phyloP scores from a whole-genome alignment of 352 stramenopile species.

The Globisporangium parvum region DNA sequence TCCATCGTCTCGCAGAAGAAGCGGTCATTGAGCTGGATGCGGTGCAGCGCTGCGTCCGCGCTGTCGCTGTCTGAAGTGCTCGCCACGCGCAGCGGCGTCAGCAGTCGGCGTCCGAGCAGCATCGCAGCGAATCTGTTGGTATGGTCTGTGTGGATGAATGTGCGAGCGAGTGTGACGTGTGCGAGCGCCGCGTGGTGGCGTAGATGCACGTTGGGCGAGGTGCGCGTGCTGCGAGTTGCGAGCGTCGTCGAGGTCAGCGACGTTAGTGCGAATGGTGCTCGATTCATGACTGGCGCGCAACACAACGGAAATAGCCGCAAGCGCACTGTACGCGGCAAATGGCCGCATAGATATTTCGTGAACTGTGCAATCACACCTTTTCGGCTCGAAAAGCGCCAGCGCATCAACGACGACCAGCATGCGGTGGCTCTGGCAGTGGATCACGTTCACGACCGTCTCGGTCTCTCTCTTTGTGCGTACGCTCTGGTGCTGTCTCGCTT shows the following conservation, averaged over 20 bases:
- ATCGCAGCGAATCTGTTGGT: slow-evolving; percentile 13
- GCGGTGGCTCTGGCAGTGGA: slow-evolving; percentile 27
- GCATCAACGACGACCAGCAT: slow-evolving; percentile 7
- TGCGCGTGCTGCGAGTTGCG: too few relatives aligned
- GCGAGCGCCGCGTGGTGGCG: not conserved
- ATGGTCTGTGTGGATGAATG: not conserved
- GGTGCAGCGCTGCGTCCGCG: slow-evolving; percentile 16
- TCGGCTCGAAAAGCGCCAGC: not conserved
- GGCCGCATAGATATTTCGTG: not conserved
- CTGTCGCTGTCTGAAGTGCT: not conserved
- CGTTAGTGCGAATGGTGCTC: too few relatives aligned
- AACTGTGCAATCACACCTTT: not conserved
- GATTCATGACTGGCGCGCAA: too few relatives aligned
- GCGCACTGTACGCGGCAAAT: too few relatives aligned
- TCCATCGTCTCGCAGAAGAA: slow-evolving; percentile 80
- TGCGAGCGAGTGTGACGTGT: not conserved
- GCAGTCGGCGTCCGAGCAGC: slow-evolving; percentile 47
- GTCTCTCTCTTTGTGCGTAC: slow-evolving; percentile 50
- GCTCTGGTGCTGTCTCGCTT: not conserved
- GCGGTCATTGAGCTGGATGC: slow-evolving; percentile 38
- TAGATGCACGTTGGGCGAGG: too few relatives aligned
- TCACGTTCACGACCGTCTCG: slow-evolving; percentile 55
- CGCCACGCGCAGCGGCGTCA: slow-evolving; percentile 21
- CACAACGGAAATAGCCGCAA: too few relatives aligned
- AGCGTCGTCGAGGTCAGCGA: too few relatives aligned